Base-by-base conservation (phyloP, 176 grass and related monocot species). In the Areca catechu region DNA sequence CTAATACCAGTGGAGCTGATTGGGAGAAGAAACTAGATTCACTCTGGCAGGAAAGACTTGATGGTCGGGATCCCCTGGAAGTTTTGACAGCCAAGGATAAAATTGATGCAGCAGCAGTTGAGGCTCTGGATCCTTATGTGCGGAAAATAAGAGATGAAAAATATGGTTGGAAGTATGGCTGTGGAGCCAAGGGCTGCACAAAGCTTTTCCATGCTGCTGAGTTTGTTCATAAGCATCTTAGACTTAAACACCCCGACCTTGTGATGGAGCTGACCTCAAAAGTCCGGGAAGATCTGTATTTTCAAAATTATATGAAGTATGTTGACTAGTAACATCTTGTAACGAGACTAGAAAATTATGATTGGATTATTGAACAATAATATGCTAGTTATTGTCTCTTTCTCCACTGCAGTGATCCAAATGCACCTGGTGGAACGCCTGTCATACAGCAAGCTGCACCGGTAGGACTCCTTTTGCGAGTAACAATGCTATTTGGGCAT, bases 91-190 rank as follows among this genome's bases (percentile, higher is more conserved):
- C 84, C 4, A 92, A 93, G 67, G 94, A 93, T 22, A 99, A 99
- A 75, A 88, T 99, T 55, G 94, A 99, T 77, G 94, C 94, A 56
- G 84, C 82, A 22, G 85, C 88, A 50, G 79, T 71, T 69, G 94
- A 99, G 72, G 84, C 74, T 72, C 68, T 99, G 47, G 88, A 99
- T 56, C 94, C 94, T 16, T 68, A 76, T 50, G 84, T 93, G 19
- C 83, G 94, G 66, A 99, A 99, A 80, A 99, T 99, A 66, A 82
- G 94, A 53, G 94, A 99, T 80, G 94, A 99, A 67, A 99, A 93
- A 64, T 99, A 99, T 65, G 94, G 88, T 23, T 99, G 94, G 94
- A 99, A 99, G 76, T 99, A 99, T 58, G 94, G 94, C 14, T 99
- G 94, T 67, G 94, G 94, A 19, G 94, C 94, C 22, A 99, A 99